Conservation (phyloP, 768 basidiomycete species). For the Paxillus rubicundulus region DNA sequence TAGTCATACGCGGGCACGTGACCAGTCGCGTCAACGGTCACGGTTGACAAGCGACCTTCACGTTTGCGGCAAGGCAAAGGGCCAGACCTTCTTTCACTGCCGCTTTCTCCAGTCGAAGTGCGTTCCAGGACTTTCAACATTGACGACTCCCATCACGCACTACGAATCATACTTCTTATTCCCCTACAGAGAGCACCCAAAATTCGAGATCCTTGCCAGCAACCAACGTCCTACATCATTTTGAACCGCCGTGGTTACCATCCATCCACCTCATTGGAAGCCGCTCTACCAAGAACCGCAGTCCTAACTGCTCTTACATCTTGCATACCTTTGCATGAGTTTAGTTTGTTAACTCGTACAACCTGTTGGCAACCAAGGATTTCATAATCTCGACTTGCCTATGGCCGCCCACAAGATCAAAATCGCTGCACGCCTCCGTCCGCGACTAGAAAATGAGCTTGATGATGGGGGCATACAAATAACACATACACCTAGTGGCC, state of each 20-base stretch:
- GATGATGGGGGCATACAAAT: slow-evolving; percentile 62
- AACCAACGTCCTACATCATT: neutral
- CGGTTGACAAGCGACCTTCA: slow-evolving; percentile 20
- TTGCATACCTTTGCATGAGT: too few species aligned
- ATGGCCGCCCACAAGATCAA: slow-evolving; percentile 52
- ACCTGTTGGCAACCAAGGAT: neutral
- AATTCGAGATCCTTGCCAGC: neutral
- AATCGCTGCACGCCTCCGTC: slow-evolving; percentile 71
- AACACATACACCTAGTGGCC: slow-evolving; percentile 39
- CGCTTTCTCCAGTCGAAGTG: neutral
- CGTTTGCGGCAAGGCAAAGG: neutral
- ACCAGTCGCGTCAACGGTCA: slow-evolving; percentile 22
- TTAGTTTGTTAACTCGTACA: neutral
- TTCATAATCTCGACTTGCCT: neutral
- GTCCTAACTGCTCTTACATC: neutral
- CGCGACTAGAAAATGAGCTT: slow-evolving; percentile 57
- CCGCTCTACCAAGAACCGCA: neutral
- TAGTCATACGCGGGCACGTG: slow-evolving; percentile 20
- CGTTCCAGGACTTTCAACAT: too few species aligned
- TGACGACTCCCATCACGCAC: neutral
- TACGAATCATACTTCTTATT: neutral
- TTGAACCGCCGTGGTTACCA: too few species aligned
- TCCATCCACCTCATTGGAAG: neutral
- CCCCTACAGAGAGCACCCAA: neutral
- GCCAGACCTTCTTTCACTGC: neutral